phyloP scores from a whole-genome alignment of 1,139 yeast species.

The Suhomyces bokatorum region DNA sequence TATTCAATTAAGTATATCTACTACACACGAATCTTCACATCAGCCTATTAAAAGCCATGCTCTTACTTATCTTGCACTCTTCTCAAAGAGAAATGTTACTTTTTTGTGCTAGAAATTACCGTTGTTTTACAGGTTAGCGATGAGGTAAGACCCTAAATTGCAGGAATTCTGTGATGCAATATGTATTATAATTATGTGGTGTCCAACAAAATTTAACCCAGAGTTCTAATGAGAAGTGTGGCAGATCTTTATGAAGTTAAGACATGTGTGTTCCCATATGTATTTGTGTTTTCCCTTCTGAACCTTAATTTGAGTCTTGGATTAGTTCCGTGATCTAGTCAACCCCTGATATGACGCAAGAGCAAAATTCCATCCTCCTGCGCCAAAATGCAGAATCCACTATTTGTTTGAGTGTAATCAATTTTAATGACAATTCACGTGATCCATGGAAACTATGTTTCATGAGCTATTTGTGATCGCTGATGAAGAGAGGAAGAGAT shows the following conservation, averaged over 20 bases:
- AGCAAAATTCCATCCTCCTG: too few relatives aligned
- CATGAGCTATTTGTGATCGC: too few relatives aligned
- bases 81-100: slow-evolving; percentile 1
- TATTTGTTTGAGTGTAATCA: too few relatives aligned
- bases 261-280: too few relatives aligned
- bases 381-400: too few relatives aligned
- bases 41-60: slow-evolving; percentile 3
- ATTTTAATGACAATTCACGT: too few relatives aligned
- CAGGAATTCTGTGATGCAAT: slow-evolving; percentile 2
- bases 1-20: background rate
- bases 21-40: slow-evolving; percentile 1
- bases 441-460: too few relatives aligned
- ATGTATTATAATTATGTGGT: background rate
- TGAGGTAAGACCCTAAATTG: slow-evolving; percentile 7
- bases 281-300: too few relatives aligned
- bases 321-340: too few relatives aligned
- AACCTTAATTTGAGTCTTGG: too few relatives aligned
- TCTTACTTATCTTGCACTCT: slow-evolving; percentile 4
- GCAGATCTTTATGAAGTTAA: background rate
- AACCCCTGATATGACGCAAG: too few relatives aligned
- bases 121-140: slow-evolving; percentile 6
- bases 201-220: slow-evolving; percentile 3
- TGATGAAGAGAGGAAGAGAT: too few relatives aligned
- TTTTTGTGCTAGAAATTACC: slow-evolving; percentile 1
- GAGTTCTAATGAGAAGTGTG: background rate